Evolutionary conservation across 1,284 basidiomycete genomes (phyloP), one percentile per base, ranked within the genome.

Genomic region (Marasmius tenuissimus): DNA sequence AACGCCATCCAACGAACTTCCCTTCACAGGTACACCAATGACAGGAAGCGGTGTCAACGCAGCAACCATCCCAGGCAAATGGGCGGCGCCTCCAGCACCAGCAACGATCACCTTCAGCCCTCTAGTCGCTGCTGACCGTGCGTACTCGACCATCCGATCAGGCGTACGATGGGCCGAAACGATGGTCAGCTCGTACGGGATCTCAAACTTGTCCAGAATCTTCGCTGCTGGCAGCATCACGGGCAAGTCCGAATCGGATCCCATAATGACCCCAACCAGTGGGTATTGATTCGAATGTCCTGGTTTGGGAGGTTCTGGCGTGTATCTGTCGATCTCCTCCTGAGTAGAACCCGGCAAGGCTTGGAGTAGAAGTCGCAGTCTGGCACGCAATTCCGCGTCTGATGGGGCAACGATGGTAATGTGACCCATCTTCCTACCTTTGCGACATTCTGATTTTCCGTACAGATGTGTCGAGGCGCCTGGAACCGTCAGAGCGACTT

Each of bases 1-100:
- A 0, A 99, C 96, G 4, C 97, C 97, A 74, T 98, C 97, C 22
- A 99, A 81, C 0, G 89, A 86, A 73, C 93, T 96, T 12, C 94
- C 96, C 73, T 97, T 98, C 60, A 99, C 96, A 1, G 97, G 97
- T 0, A 99, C 97, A 34, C 97, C 97, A 51, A 99, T 89, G 1
- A 99, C 95, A 0, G 97, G 97, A 58, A 99, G 76, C 1, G 88
- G 82, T 0, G 96, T 98, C 87, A 98, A 90, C 12, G 93, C 90
- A 1, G 96, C 96, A 0, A 98, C 93, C 97, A 99, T 99, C 0
- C 97, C 97, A 0, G 97, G 97, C 10, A 99, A 78, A 77, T 99
- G 97, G 4, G 97, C 97, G 0, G 97, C 97, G 0, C 97, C 97
- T 22, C 97, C 97, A 0, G 97, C 97, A 10, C 97, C 97, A 1